phyloP scores from a whole-genome alignment of 352 stramenopile species.

The Globisporangium orthogonon region DNA sequence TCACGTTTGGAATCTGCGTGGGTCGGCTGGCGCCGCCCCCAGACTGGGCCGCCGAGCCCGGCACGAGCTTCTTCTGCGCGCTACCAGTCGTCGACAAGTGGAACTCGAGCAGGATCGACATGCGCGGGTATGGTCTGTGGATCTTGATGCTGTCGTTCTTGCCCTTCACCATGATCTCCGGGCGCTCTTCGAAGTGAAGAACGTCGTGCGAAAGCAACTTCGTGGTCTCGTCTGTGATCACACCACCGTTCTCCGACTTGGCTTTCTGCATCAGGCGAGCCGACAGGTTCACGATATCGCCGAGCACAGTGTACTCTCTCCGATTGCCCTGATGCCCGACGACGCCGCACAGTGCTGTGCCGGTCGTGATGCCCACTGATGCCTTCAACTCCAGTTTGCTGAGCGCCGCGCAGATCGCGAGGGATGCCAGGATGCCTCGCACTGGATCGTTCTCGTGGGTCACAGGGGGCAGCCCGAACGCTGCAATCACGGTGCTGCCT shows the following conservation, averaged over 20 bases:
- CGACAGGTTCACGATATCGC: constrained; percentile 92
- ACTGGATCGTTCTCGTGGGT: constrained; percentile 90
- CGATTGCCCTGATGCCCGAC: constrained; percentile 88
- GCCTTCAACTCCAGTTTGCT: constrained; percentile 65
- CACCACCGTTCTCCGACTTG: constrained; percentile 74
- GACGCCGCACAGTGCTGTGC: constrained; percentile 89
- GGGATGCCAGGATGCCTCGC: constrained; percentile 83
- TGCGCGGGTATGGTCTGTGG: constrained; percentile 78
- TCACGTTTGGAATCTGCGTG: constrained; percentile 64
- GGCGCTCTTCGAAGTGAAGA: constrained; percentile 86
- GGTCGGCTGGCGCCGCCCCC: constrained; percentile 8
- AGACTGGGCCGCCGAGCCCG: neutral
- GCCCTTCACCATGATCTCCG: constrained; percentile 89
- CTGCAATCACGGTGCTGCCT: constrained; percentile 91
- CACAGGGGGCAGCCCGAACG: constrained; percentile 89
- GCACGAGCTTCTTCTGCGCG: constrained; percentile 8
- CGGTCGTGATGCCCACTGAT: constrained; percentile 90
- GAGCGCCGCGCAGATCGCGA: constrained; percentile 78
- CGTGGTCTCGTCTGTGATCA: constrained; percentile 87
- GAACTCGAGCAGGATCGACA: constrained; percentile 79
- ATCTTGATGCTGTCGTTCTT: constrained; percentile 90
- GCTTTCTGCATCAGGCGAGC: constrained; percentile 90
- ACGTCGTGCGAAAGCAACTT: constrained; percentile 80
- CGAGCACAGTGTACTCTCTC: constrained; percentile 92
- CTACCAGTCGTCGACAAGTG: constrained; percentile 36